Evolutionary conservation across 768 basidiomycete genomes (phyloP).

Genomic region (Agaricus subrufescens): DNA sequence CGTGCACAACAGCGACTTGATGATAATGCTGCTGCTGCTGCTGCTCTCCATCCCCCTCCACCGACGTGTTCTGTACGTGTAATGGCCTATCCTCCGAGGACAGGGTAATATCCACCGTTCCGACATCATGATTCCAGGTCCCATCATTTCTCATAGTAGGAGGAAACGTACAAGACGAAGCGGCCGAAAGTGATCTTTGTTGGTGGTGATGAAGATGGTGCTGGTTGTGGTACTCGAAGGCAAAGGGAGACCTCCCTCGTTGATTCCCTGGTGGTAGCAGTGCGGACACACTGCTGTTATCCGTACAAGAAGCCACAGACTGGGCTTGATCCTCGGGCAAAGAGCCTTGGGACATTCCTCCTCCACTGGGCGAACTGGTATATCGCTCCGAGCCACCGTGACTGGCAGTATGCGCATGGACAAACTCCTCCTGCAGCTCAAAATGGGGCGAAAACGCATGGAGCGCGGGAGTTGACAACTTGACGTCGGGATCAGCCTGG

Average conservation of each 20-base stretch:
- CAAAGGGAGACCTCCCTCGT: background rate
- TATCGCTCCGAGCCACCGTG: background rate
- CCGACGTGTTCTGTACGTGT: background rate
- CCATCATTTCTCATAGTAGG: background rate
- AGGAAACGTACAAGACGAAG: background rate
- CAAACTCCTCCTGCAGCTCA: slow-evolving; percentile 22
- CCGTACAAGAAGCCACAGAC: background rate
- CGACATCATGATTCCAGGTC: background rate
- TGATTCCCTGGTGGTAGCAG: background rate
- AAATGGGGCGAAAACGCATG: slow-evolving; percentile 37
- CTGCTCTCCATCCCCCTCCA: background rate
- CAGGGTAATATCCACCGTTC: background rate
- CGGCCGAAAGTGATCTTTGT: background rate
- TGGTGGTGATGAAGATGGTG: background rate
- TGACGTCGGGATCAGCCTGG: background rate
- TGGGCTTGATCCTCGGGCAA: slow-evolving; percentile 2
- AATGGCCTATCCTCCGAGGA: background rate
- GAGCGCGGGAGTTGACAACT: slow-evolving; percentile 11
- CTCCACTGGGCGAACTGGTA: background rate
- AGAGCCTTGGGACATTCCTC: background rate
- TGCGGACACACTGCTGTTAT: background rate
- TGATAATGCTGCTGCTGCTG: background rate
- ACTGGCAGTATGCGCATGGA: slow-evolving; percentile 13
- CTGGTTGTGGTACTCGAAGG: background rate
- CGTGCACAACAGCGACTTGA: too few relatives aligned